Base-by-base conservation (phyloP, 306 rosid genomes). In the Prunus salicina region DNA sequence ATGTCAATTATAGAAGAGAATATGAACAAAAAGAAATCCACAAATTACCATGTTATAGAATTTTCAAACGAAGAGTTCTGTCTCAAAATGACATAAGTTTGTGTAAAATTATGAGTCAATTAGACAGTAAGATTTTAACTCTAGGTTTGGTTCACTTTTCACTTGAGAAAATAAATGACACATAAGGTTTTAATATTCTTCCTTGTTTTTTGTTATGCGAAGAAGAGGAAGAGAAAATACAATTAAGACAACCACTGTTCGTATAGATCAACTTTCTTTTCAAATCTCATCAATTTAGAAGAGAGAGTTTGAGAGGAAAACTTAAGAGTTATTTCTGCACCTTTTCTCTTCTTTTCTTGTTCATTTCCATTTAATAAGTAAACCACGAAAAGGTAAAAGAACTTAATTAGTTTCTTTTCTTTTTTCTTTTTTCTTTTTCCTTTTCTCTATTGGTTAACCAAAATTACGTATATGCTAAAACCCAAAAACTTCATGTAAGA, bases 61-160 rank as follows among this genome's bases (percentile, higher is more conserved):
- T 18, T 72, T 57, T 57, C 18, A 24, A 43, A 72, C 9, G 56
- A 28, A 57, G 53, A 53, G 57, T 63, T 55, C 2, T 12, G 34
- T 56, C 64, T 69, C 56, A 66, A 79, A 79, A 28, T 13, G 19
- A 30, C 63, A 30, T 45, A n/a, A 13, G 41, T 71, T 52, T 32
- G 2, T 24, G 28, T 13, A 1, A 30, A 61, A 51, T 62, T 64
- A 16, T 25, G 20, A 38, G 45, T 18, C 16, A 51, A 22, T 8
- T 12, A 49, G 53, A 52, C 52, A 50, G 41, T 50, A 22, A 57
- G 61, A 38, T 20, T 20, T 8, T 38, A 7, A 41, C 32, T 66
- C 71, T 12, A n/a, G 11, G 19, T n/a, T 43, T 52, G 57, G 9
- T 52, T 52, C 22, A 52, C 57, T 52, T 15, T 14, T 52, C 57